These are phyloP conservation scores for Ganoderma sinense DNA, from an alignment of 1,284 basidiomycete genomes.

Conservation along the genomic window DNA sequence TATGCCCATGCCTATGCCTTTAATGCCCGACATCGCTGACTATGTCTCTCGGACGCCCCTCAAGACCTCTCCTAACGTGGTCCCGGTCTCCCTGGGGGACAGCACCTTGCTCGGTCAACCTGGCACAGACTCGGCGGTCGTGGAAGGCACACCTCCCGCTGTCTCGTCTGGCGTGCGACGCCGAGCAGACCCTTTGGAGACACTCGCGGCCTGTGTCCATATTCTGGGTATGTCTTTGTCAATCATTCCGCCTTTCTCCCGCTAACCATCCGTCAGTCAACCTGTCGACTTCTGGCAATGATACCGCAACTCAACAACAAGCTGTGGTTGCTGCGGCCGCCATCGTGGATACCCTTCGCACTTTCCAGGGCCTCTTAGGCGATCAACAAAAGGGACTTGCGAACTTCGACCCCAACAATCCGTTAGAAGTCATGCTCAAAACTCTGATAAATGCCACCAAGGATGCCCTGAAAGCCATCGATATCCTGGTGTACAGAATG, in stretches of 20 bases:
- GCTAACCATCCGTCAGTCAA: slow-evolving; percentile 14
- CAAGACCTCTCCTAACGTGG: slow-evolving; percentile 11
- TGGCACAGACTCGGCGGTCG: slow-evolving; percentile 14
- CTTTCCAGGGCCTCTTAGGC: slow-evolving; percentile 46
- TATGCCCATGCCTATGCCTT: slow-evolving; percentile 38
- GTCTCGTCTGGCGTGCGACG: slow-evolving; percentile 20
- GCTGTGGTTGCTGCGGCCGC: slow-evolving; percentile 45
- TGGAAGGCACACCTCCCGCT: slow-evolving; percentile 20
- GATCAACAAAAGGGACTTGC: slow-evolving; percentile 57
- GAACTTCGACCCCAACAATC: slow-evolving; percentile 55
- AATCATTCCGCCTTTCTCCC: slow-evolving; percentile 15
- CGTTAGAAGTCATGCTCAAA: slow-evolving; percentile 59
- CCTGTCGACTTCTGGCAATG: slow-evolving; percentile 29
- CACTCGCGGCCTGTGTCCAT: slow-evolving; percentile 36
- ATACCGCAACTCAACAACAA: slow-evolving; percentile 47
- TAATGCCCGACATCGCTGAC: slow-evolving; percentile 31
- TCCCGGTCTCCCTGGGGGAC: neutral
- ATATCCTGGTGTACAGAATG: slow-evolving; percentile 43
- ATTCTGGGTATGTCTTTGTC: slow-evolving; percentile 22
- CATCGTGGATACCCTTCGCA: slow-evolving; percentile 49
- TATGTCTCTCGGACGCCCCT: slow-evolving; percentile 25
- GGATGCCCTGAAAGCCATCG: slow-evolving; percentile 44
- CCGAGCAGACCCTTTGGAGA: slow-evolving; percentile 29
- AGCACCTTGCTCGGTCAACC: neutral
- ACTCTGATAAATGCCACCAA: slow-evolving; percentile 57